Conservation (phyloP, 1,284 basidiomycete species). For the Boletus smithii region DNA sequence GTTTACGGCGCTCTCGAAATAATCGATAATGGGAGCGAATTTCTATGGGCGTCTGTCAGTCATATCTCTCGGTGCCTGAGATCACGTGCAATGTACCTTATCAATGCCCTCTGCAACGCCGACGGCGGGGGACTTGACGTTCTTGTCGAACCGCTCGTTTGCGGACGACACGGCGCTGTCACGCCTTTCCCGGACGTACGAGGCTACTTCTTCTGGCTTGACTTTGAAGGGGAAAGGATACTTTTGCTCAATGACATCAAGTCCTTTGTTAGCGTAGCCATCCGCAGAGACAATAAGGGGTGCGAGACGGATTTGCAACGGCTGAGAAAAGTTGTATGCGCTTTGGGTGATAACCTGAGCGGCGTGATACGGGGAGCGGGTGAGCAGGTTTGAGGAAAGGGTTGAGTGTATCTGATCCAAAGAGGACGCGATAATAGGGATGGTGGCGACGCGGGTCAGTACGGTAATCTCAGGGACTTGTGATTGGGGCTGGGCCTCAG, state of each 20-base stretch:
- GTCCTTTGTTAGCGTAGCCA: conserved; percentile 63
- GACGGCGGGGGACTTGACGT: conserved; percentile 59
- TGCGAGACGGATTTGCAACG: conserved; percentile 59
- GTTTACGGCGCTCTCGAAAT: conserved; percentile 58
- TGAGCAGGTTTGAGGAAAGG: conserved; percentile 57
- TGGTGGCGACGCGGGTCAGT: conserved; percentile 59
- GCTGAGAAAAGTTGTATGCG: conserved; percentile 60
- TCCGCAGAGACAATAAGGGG: conserved; percentile 64
- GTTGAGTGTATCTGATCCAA: conserved; percentile 56
- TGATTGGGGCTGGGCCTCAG: conserved; percentile 31
- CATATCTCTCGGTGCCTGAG: conserved; percentile 6
- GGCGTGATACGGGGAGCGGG: conserved; percentile 58
- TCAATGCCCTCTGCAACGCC: conserved; percentile 67
- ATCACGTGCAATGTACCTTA: conserved; percentile 47
- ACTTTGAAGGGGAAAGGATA: conserved; percentile 75
- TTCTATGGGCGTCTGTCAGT: conserved; percentile 40
- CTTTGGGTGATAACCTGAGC: conserved; percentile 57
- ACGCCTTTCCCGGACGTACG: conserved; percentile 54
- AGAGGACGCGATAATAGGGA: conserved; percentile 66
- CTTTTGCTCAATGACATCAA: conserved; percentile 67
- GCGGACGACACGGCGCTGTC: conserved; percentile 55
- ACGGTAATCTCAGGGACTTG: conserved; percentile 54
- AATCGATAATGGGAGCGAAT: conserved; percentile 70
- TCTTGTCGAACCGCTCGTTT: conserved; percentile 65
- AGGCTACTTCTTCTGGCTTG: conserved; percentile 64